phyloP scores from a whole-genome alignment of 2,329 filamentous ascomycete genomes.

The Pseudocercospora eumusae region DNA sequence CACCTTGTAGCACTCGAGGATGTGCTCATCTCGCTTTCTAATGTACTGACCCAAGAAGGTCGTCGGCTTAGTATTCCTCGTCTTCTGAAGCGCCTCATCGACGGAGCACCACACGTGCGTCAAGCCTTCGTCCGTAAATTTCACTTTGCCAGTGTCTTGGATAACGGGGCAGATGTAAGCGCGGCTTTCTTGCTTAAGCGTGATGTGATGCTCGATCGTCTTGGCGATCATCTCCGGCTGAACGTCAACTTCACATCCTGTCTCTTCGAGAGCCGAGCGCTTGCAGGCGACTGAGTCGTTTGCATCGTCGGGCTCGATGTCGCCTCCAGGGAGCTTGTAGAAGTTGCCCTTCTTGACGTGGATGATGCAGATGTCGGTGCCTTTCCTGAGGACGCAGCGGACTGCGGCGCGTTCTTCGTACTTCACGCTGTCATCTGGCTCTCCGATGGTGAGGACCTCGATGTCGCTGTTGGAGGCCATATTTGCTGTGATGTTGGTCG shows the following conservation, averaged over 20 bases:
- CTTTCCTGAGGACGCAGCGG: constrained; percentile 14
- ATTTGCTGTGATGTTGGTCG: not conserved
- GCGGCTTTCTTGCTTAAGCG: constrained; percentile 8
- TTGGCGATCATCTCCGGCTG: constrained; percentile 10
- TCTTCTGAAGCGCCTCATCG: constrained; percentile 8
- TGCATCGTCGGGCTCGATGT: constrained; percentile 14
- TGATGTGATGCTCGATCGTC: constrained; percentile 6
- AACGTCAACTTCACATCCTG: constrained; percentile 15
- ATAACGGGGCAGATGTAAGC: constrained; percentile 10
- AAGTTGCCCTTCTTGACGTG: constrained; percentile 19
- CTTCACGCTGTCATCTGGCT: not conserved
- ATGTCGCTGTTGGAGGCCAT: not conserved
- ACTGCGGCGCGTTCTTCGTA: constrained; percentile 13
- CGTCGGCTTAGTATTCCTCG: constrained; percentile 10
- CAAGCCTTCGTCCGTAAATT: constrained; percentile 12
- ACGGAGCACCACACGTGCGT: not conserved
- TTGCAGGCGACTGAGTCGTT: constrained; percentile 11
- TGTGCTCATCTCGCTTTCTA: constrained; percentile 7
- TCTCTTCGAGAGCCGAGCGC: constrained; percentile 22
- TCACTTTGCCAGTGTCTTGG: constrained; percentile 12
- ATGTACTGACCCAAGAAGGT: constrained; percentile 1
- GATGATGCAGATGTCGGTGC: constrained; percentile 14
- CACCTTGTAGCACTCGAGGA: constrained; percentile 5
- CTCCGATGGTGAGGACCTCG: constrained; percentile 12
- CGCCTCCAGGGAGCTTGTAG: constrained; percentile 23